Conservation (phyloP, 495 filamentous ascomycete genomes). For the Talaromyces thailandensis region DNA sequence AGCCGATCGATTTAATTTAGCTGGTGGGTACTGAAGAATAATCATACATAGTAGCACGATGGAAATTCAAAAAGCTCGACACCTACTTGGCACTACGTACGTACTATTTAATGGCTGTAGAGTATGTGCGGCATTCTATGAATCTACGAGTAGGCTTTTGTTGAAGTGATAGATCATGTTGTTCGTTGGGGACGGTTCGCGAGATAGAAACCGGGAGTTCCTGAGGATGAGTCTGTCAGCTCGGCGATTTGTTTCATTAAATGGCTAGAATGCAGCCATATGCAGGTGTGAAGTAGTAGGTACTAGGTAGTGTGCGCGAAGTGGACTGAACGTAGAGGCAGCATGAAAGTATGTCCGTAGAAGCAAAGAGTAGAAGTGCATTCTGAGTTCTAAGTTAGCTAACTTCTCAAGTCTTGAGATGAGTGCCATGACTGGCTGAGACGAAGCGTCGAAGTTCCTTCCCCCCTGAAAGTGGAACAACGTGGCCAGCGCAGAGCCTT, state of each 20-base stretch:
- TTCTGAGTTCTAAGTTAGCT: too few relatives aligned
- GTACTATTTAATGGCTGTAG: too few relatives aligned
- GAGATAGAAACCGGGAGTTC: not conserved
- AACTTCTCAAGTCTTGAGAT: too few relatives aligned
- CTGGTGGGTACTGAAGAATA: not conserved
- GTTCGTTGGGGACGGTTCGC: not conserved
- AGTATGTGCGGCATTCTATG: not conserved
- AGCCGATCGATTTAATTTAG: not conserved
- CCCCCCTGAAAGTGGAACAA: not conserved
- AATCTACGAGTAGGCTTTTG: not conserved
- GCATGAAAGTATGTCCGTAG: too few relatives aligned
- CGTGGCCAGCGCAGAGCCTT: slow-evolving; percentile 1
- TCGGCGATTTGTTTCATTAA: not conserved
- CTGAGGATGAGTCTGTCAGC: not conserved
- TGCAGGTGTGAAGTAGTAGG: not conserved
- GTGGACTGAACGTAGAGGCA: not conserved
- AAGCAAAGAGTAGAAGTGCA: too few relatives aligned
- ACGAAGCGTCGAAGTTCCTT: too few relatives aligned
- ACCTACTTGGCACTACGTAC: not conserved
- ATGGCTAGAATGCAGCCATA: not conserved
- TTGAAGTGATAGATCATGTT: not conserved
- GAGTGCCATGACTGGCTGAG: not conserved
- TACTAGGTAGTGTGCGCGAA: not conserved
- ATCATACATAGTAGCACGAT: too few relatives aligned
- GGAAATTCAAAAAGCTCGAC: too few relatives aligned